Percentiles rank a stretch among this genome's conserved stretches.
Evolutionary conservation across 345 rosid genomes (phyloP).

Genomic region (Mercurialis annua): DNA sequence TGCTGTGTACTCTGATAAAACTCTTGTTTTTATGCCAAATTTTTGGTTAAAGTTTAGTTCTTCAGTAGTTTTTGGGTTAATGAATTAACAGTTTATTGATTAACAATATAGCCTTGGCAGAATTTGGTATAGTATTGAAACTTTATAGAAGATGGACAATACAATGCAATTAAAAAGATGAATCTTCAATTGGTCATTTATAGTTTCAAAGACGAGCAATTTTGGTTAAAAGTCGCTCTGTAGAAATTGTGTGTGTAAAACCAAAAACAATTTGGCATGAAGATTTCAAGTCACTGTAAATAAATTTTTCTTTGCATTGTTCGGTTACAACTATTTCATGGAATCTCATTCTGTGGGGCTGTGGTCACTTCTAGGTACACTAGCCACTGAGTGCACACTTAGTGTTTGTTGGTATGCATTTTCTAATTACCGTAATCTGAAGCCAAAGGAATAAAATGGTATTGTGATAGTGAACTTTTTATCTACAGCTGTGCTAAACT

Average conservation of each 20-base stretch:
- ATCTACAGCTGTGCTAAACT: neutral
- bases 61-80: neutral
- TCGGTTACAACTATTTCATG: neutral
- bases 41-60: neutral
- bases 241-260: neutral
- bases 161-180: no score
- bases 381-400: neutral
- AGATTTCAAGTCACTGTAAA: no score
- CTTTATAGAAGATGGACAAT: neutral
- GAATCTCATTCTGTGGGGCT: neutral
- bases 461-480: neutral
- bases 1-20: neutral
- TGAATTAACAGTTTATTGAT: neutral
- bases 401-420: neutral
- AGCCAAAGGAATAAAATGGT: neutral
- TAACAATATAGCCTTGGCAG: neutral
- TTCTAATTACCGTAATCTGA: neutral
- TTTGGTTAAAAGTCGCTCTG: no score
- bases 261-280: neutral
- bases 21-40: neutral
- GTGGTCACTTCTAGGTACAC: neutral
- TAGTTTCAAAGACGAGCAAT: neutral
- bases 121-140: neutral
- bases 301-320: neutral
- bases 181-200: neutral